A percentile compares a stretch with the other conserved stretches of the same genome.
phyloP scores from a whole-genome alignment of 352 stramenopile genomes.

The Blastocystis sp. region DNA sequence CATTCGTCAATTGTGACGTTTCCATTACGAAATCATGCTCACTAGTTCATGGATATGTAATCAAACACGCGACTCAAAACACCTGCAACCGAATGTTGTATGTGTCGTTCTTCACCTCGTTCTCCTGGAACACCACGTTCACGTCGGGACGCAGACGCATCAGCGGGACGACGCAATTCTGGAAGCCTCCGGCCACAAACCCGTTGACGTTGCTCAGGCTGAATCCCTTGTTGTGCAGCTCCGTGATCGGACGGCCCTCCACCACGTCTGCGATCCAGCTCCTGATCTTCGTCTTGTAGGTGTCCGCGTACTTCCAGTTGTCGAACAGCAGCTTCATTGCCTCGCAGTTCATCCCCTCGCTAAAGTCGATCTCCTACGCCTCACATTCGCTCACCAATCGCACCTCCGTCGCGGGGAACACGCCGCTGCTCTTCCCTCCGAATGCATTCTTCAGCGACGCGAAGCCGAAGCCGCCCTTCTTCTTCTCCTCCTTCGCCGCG shows the following conservation, averaged over 20 bases:
- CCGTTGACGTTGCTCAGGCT: conserved; percentile 43
- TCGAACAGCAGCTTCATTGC: conserved; percentile 32
- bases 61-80: not conserved
- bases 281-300: conserved; percentile 32
- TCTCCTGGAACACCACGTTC: conserved; percentile 22
- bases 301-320: conserved; percentile 46
- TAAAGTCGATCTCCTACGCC: conserved; percentile 20
- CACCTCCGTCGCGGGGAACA: conserved; percentile 18
- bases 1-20: no score
- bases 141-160: conserved; percentile 14
- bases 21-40: no score
- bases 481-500: conserved; percentile 32
- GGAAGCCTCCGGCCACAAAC: conserved; percentile 37
- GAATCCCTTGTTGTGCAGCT: conserved; percentile 61
- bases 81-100: conserved; percentile 40
- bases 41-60: no score
- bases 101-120: conserved; percentile 9
- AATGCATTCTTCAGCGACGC: conserved; percentile 30
- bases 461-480: conserved; percentile 35
- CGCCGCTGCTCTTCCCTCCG: not conserved
- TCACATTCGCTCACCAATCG: not conserved
- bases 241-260: conserved; percentile 30
- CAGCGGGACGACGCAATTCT: conserved; percentile 44
- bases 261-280: conserved; percentile 26
- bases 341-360: conserved; percentile 36